phyloP scores from a whole-genome alignment of 192 early-diverging fungal species.

The Phlyctochytrium planicorne region DNA sequence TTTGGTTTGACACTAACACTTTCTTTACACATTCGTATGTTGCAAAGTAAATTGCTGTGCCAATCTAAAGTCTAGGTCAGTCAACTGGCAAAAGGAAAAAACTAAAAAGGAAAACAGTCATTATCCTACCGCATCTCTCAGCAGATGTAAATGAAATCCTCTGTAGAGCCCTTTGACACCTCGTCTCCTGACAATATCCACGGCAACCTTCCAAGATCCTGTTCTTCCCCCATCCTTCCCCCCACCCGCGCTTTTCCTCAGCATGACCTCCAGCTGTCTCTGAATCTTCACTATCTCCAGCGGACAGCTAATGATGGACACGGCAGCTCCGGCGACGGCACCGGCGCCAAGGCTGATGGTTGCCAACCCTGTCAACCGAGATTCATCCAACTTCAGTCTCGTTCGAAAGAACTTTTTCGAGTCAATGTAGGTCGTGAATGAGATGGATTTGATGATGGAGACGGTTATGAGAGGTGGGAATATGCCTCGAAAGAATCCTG shows the following conservation, averaged over 20 bases:
- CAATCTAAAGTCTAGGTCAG: slow-evolving; percentile 14
- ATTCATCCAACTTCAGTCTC: background rate
- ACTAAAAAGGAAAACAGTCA: background rate
- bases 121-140: slow-evolving; percentile 25
- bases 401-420: slow-evolving; percentile 54
- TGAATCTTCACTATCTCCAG: slow-evolving; percentile 44
- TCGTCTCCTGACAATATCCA: slow-evolving; percentile 28
- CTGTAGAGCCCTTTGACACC: slow-evolving; percentile 39
- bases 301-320: slow-evolving; percentile 34
- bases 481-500: slow-evolving; percentile 82
- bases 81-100: background rate
- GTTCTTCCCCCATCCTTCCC: background rate
- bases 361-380: background rate
- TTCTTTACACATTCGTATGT: slow-evolving; percentile 40
- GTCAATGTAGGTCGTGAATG: slow-evolving; percentile 81
- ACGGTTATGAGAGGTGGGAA: slow-evolving; percentile 77
- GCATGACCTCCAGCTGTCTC: slow-evolving; percentile 7
- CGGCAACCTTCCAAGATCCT: background rate
- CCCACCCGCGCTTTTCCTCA: slow-evolving; percentile 16
- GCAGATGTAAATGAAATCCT: slow-evolving; percentile 30
- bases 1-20: slow-evolving; percentile 2
- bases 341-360: slow-evolving; percentile 19
- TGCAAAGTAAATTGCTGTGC: slow-evolving; percentile 40
- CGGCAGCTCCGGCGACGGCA: slow-evolving; percentile 27
- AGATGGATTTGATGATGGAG: slow-evolving; percentile 79